Percentiles rank a stretch among this genome's conserved stretches.
Evolutionary conservation across 371 early-diverging fungal genomes (phyloP).

Genomic region (Mortierella polycephala): DNA sequence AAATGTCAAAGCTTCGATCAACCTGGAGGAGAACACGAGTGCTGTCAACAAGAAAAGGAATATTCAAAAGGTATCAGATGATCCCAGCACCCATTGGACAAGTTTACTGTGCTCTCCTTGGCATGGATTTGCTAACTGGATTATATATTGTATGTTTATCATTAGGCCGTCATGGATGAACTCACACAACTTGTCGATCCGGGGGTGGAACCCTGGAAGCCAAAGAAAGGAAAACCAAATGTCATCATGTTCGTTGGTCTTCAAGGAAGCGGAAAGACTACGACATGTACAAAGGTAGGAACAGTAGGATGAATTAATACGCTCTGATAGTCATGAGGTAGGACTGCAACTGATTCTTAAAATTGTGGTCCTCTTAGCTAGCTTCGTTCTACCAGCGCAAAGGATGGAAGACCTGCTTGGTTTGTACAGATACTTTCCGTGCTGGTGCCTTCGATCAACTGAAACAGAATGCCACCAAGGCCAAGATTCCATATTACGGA

Average conservation of each 20-base stretch:
- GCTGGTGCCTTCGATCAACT: conserved; percentile 99
- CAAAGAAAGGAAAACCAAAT: conserved; percentile 87
- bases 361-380: conserved; percentile 57
- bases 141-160: background rate
- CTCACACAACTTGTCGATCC: conserved; percentile 96
- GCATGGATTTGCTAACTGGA: background rate
- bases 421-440: conserved; percentile 99
- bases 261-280: conserved; percentile 99
- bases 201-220: conserved; percentile 88
- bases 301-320: background rate
- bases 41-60: conserved; percentile 87
- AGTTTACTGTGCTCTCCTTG: background rate
- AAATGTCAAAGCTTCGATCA: conserved; percentile 88
- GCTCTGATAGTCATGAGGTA: no score
- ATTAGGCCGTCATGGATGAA: conserved; percentile 95
- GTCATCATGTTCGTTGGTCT: conserved; percentile 99
- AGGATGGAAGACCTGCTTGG: conserved; percentile 97
- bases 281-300: conserved; percentile 94
- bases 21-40: conserved; percentile 84
- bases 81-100: no score
- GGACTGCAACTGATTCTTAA: background rate
- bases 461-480: conserved; percentile 98
- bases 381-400: conserved; percentile 97
- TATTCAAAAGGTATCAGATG: conserved; percentile 81
- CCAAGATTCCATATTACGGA: conserved; percentile 98